Percentiles rank a stretch among this genome's conserved stretches.
Evolutionary conservation across 495 filamentous ascomycete genomes (phyloP).

Genomic region (Stereocaulon alpinum): DNA sequence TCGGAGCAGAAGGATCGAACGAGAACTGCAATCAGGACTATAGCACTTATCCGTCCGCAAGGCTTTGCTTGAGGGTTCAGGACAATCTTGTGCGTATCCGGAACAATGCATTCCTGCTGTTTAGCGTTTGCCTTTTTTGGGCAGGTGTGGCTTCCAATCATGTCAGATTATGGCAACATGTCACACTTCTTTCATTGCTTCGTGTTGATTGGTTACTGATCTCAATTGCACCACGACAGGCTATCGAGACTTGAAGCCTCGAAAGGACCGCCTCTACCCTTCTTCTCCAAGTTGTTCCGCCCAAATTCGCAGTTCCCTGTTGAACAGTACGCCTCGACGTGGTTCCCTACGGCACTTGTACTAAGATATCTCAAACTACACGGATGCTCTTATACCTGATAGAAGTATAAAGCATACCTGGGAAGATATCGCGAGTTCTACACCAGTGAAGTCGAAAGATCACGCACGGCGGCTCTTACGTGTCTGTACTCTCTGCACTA

Average conservation of each 20-base stretch:
- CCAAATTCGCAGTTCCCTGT: not conserved
- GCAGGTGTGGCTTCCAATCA: not conserved
- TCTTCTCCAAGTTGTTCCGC: not conserved
- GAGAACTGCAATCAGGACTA: not conserved
- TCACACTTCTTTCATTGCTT: not conserved
- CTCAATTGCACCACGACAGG: slow-evolving; percentile 1
- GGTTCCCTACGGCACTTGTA: not conserved
- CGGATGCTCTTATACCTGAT: not conserved
- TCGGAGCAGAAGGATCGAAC: no score
- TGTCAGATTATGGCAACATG: no score
- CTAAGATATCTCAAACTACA: not conserved
- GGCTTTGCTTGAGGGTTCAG: not conserved
- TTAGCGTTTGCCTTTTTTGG: not conserved
- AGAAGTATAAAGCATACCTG: slow-evolving; percentile 1
- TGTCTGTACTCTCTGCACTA: slow-evolving; percentile 25
- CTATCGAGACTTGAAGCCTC: not conserved
- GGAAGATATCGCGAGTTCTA: slow-evolving; percentile 17
- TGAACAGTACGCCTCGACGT: not conserved
- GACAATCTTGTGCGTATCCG: slow-evolving; percentile 1
- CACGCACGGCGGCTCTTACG: slow-evolving; percentile 43
- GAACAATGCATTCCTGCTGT: not conserved
- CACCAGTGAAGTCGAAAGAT: slow-evolving; percentile 40
- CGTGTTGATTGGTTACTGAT: not conserved
- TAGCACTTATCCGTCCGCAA: not conserved
- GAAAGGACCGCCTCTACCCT: not conserved